These are phyloP conservation scores for Capronia epimyces DNA, from an alignment of 2,329 filamentous ascomycete species.

Conservation along the genomic window DNA sequence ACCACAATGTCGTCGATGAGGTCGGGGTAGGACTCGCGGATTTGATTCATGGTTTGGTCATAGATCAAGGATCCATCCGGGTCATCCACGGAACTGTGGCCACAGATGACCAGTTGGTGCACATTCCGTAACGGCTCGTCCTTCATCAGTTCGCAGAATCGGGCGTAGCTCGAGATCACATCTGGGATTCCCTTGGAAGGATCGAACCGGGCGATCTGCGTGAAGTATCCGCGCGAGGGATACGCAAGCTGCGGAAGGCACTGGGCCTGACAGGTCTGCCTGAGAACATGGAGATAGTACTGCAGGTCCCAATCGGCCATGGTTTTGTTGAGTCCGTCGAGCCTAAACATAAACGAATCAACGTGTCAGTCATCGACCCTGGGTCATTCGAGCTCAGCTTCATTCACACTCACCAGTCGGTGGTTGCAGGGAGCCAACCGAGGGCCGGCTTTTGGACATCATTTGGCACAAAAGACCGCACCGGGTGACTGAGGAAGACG, in stretches of 20 bases:
- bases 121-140: constrained; percentile 45
- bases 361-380: not conserved
- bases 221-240: constrained; percentile 63
- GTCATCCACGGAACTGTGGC: constrained; percentile 75
- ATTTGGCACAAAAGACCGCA: constrained; percentile 66
- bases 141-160: constrained; percentile 60
- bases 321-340: constrained; percentile 74
- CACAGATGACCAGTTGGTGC: constrained; percentile 70
- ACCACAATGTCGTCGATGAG: constrained; percentile 63
- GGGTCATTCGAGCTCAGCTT: not conserved
- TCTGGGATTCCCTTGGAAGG: constrained; percentile 76
- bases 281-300: constrained; percentile 72
- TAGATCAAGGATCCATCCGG: constrained; percentile 69
- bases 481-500: constrained; percentile 76
- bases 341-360: constrained; percentile 40
- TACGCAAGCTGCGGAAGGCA: constrained; percentile 48
- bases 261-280: constrained; percentile 54
- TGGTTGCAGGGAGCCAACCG: constrained; percentile 71
- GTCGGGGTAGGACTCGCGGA: constrained; percentile 59
- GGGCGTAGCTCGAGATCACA: constrained; percentile 68
- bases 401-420: constrained; percentile 58
- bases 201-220: constrained; percentile 76
- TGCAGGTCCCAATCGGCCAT: constrained; percentile 64
- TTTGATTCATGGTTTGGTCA: constrained; percentile 63
- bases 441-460: constrained; percentile 62